Conservation (phyloP, 2,329 filamentous ascomycete species). For the Alternaria alternata region DNA sequence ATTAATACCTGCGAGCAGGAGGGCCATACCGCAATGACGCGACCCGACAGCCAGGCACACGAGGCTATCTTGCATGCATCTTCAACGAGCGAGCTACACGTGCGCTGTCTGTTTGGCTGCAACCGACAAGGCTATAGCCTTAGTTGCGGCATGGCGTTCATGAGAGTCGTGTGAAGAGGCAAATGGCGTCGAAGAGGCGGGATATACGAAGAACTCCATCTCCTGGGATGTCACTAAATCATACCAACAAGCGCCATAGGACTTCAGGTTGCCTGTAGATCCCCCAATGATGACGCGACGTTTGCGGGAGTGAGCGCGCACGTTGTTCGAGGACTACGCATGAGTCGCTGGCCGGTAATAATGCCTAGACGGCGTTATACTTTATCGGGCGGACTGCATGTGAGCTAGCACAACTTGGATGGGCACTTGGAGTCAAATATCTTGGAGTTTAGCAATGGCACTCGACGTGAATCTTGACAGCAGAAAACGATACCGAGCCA, state of each 20-base stretch:
- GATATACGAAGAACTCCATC: constrained; percentile 21
- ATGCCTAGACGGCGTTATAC: constrained; percentile 14
- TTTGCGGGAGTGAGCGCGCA: constrained; percentile 15
- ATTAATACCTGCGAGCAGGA: constrained; percentile 15
- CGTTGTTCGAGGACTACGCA: constrained; percentile 18
- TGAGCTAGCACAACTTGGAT: not conserved
- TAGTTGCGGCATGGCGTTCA: constrained; percentile 11
- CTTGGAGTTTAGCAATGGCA: not conserved
- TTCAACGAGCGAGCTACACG: not conserved
- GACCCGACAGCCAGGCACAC: constrained; percentile 13
- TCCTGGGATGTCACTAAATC: constrained; percentile 9
- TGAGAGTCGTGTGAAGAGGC: not conserved
- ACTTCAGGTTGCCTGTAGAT: not conserved
- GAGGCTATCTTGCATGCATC: constrained; percentile 4
- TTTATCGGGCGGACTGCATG: constrained; percentile 10
- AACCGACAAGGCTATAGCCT: not conserved
- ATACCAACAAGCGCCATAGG: not conserved
- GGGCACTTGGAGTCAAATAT: not conserved
- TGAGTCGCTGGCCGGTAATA: constrained; percentile 26
- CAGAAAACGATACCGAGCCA: not conserved
- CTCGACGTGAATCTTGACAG: not conserved
- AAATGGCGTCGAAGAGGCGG: constrained; percentile 12
- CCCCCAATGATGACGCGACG: constrained; percentile 14
- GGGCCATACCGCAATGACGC: constrained; percentile 15
- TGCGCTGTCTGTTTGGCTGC: constrained; percentile 26